Conservation (phyloP, 208 protist species). For the Perkinsela sp. region DNA sequence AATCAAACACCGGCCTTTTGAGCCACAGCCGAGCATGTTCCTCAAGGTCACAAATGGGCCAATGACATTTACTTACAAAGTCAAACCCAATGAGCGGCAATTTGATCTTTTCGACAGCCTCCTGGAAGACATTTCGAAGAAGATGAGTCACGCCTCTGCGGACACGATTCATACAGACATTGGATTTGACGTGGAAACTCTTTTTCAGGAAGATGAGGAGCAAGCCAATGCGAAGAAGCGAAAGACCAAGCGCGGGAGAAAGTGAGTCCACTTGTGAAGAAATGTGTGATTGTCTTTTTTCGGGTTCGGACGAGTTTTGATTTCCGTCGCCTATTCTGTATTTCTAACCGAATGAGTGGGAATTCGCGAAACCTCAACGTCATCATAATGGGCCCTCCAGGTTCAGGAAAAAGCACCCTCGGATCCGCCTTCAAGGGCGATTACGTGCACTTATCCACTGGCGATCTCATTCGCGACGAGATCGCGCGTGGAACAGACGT, state of each 20-base stretch:
- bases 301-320: too few relatives aligned
- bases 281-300: too few relatives aligned
- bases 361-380: slow-evolving; percentile 9
- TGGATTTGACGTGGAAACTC: neutral
- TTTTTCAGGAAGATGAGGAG: neutral
- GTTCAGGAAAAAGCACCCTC: slow-evolving; percentile 34
- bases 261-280: too few relatives aligned
- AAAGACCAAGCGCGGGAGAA: neutral
- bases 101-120: neutral
- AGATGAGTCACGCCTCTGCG: neutral
- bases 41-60: neutral
- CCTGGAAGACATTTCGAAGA: neutral
- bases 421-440: slow-evolving; percentile 36
- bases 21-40: neutral
- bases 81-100: neutral
- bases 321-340: too few relatives aligned
- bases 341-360: neutral
- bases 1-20: neutral
- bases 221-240: neutral
- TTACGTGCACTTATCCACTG: slow-evolving; percentile 45
- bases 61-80: neutral
- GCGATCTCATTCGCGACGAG: slow-evolving; percentile 20
- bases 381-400: slow-evolving; percentile 32
- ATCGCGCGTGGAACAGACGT: slow-evolving; percentile 19
- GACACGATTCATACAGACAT: neutral